phyloP scores from a whole-genome alignment of 2,329 filamentous ascomycete species.

The Neoascochyta sp. region DNA sequence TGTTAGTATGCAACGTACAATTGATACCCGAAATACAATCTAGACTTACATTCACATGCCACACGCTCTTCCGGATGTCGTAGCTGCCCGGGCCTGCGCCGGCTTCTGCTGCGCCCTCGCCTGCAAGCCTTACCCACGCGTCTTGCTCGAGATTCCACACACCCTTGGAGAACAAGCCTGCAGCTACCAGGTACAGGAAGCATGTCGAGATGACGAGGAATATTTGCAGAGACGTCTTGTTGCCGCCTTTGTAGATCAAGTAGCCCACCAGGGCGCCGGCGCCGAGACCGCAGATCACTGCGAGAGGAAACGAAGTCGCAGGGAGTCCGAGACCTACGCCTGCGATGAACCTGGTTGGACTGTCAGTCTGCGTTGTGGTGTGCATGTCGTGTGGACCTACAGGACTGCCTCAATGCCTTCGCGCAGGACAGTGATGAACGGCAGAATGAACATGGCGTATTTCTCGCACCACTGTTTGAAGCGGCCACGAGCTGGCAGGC shows the following conservation, averaged over 20 bases:
- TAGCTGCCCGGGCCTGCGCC: slow-evolving; percentile 71
- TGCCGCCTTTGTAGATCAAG: slow-evolving; percentile 71
- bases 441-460: slow-evolving; percentile 81
- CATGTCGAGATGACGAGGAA: slow-evolving; percentile 82
- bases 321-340: slow-evolving; percentile 76
- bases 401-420: slow-evolving; percentile 84
- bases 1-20: too few relatives aligned
- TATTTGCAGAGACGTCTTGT: slow-evolving; percentile 63
- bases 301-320: slow-evolving; percentile 71
- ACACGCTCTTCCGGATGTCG: slow-evolving; percentile 72
- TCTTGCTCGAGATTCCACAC: slow-evolving; percentile 73
- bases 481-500: slow-evolving; percentile 38
- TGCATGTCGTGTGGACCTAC: too few relatives aligned
- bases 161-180: slow-evolving; percentile 72
- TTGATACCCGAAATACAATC: too few relatives aligned
- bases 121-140: slow-evolving; percentile 62
- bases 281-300: slow-evolving; percentile 67
- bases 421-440: slow-evolving; percentile 81
- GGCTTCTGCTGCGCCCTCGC: slow-evolving; percentile 60
- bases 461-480: slow-evolving; percentile 67
- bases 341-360: too few relatives aligned
- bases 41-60: slow-evolving; percentile 74
- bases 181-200: slow-evolving; percentile 78
- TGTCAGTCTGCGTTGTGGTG: too few relatives aligned
- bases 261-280: slow-evolving; percentile 67